Base-by-base conservation (phyloP, 106 monocot genomes). In the Platanthera zijinensis region DNA sequence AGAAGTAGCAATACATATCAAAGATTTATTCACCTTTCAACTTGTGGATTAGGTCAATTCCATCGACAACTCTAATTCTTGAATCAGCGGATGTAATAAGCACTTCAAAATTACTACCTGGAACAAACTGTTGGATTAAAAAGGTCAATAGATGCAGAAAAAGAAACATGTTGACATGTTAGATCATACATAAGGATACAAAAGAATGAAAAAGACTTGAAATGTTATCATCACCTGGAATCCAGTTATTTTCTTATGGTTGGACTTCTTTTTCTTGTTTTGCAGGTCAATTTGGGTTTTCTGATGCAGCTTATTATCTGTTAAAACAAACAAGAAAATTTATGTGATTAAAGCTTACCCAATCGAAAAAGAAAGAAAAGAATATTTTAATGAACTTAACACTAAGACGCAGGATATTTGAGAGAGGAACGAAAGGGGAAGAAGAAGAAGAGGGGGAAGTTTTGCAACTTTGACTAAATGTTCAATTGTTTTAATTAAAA, bases 81-180 rank as follows among this genome's bases (percentile, higher is more conserved):
- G 96, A 96, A 84, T 96, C 96, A 81, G 96, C 96, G 48, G 96
- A 93, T 56, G 96, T 96, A 62, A 97, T 78, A 45, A 97, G 81
- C 52, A 89, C 91, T 86, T 94, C 93, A 10, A 91, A 83, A 22
- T 80, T 84, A 78, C 91, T 91, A 59, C 87, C 91, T 75, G 91
- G 96, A 15, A 87, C 86, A 84, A 97, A 97, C 96, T 97, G 87
- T 89, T 83, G 22, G 8, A 30, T 71, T n/a, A 67, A 17, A 69
- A 13, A 61, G n/a, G 19, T 21, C 18, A 18, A 61, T 39, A 39
- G 0, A 39, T 39, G 39, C 39, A 39, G 39, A 39, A 39, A 39
- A 39, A 39, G 3, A 39, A 39, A 39, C 39, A 1, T 39, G 39
- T 59, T 61, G 18, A 22, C 21, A 21, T 19, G 21, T n/a, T 61